phyloP scores from a whole-genome alignment of 345 rosid genomes.

The Dimocarpus longan region DNA sequence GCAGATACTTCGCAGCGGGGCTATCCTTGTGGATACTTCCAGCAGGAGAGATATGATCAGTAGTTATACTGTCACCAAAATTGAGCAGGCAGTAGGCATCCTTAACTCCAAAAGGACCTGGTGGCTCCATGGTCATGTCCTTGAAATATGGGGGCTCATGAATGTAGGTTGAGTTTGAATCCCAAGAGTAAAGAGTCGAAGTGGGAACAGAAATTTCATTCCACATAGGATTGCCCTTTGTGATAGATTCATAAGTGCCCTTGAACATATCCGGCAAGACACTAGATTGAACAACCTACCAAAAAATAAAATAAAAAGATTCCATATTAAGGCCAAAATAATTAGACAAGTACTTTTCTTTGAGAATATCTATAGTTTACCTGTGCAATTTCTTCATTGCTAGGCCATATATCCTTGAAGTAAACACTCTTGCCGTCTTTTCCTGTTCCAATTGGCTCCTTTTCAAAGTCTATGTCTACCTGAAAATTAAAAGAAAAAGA shows the following conservation, averaged over 20 bases:
- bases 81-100: slow-evolving; percentile 83
- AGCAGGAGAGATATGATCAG: slow-evolving; percentile 90
- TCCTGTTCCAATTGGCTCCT: slow-evolving; percentile 69
- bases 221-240: slow-evolving; percentile 83
- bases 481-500: slow-evolving; percentile 22
- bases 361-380: slow-evolving; percentile 27
- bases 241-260: slow-evolving; percentile 69
- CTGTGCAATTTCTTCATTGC: slow-evolving; percentile 73
- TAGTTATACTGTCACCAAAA: slow-evolving; percentile 82
- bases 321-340: slow-evolving; percentile 3
- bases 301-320: neutral
- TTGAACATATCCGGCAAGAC: slow-evolving; percentile 83
- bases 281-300: slow-evolving; percentile 67
- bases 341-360: neutral
- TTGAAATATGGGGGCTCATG: slow-evolving; percentile 90
- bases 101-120: slow-evolving; percentile 75
- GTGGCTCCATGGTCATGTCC: slow-evolving; percentile 66
- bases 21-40: slow-evolving; percentile 82
- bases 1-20: slow-evolving; percentile 75
- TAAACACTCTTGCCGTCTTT: slow-evolving; percentile 67
- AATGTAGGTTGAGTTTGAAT: slow-evolving; percentile 75
- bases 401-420: slow-evolving; percentile 82
- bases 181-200: slow-evolving; percentile 66
- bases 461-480: slow-evolving; percentile 89
- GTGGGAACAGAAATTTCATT: slow-evolving; percentile 61